Percentiles rank a stretch among this genome's conserved stretches.
These are phyloP conservation scores for Tetragonia tetragonoides DNA, from an alignment of 148 eudicot genomes.

Conservation along the genomic window DNA sequence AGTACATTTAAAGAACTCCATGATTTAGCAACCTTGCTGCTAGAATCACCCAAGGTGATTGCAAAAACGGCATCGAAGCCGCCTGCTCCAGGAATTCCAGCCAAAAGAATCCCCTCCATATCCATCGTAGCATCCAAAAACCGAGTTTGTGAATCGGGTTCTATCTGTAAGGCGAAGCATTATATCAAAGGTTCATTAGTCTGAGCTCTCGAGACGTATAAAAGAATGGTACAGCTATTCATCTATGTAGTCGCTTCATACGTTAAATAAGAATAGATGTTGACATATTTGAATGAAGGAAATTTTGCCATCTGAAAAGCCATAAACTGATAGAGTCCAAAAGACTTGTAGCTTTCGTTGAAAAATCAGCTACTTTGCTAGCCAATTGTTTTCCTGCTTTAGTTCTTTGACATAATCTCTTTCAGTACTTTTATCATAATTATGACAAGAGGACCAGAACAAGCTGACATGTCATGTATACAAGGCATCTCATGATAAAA, in stretches of 20 bases:
- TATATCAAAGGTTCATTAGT: not conserved
- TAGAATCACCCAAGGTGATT: conserved; percentile 62
- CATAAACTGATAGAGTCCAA: not conserved
- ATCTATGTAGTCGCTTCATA: not conserved
- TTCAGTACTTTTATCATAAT: too few species aligned
- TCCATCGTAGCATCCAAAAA: conserved; percentile 84
- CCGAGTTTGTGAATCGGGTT: conserved; percentile 82
- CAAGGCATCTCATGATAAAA: not conserved
- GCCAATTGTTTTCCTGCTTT: not conserved
- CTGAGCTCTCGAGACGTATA: too few species aligned
- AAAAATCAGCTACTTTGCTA: not conserved
- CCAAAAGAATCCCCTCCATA: conserved; percentile 81
- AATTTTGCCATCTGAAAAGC: not conserved
- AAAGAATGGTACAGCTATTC: too few species aligned
- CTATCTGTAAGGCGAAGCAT: conserved; percentile 54
- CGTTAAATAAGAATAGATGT: not conserved
- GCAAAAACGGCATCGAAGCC: conserved; percentile 96
- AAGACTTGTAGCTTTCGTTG: not conserved
- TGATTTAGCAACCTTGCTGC: conserved; percentile 47
- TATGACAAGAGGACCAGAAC: not conserved
- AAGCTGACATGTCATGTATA: not conserved
- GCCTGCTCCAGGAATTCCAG: conserved; percentile 99
- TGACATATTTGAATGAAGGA: not conserved
- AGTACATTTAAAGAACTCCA: conserved; percentile 81
- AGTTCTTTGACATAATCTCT: not conserved